Conservation (phyloP, 2,329 filamentous ascomycete genomes). For the Talaromyces sp. region DNA sequence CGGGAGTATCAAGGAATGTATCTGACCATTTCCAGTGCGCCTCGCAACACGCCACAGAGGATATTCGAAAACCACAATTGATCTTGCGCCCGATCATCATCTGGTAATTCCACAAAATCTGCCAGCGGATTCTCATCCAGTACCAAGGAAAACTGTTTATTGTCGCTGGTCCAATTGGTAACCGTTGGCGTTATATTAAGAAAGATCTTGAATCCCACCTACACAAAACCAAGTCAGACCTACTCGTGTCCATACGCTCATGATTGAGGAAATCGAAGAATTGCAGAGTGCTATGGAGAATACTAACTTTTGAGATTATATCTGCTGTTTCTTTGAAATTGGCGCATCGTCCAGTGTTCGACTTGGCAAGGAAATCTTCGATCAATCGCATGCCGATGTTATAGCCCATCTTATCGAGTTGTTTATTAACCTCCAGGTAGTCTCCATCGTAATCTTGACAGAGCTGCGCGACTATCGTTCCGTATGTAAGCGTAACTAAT, state of each 20-base stretch:
- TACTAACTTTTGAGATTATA: constrained; percentile 77
- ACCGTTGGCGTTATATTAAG: constrained; percentile 91
- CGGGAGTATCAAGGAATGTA: background rate
- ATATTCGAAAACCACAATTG: constrained; percentile 99
- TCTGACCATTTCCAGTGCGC: constrained; percentile 87
- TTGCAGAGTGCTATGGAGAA: background rate
- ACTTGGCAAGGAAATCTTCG: constrained; percentile 96
- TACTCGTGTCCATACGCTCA: background rate
- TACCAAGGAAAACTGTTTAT: constrained; percentile 90
- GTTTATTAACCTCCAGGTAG: constrained; percentile 93
- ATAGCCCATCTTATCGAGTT: constrained; percentile 98
- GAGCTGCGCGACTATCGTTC: constrained; percentile 91
- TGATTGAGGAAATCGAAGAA: background rate
- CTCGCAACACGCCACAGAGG: constrained; percentile 83
- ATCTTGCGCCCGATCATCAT: constrained; percentile 91
- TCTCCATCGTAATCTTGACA: constrained; percentile 95
- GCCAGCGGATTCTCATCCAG: constrained; percentile 97
- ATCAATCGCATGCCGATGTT: constrained; percentile 95
- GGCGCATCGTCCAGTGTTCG: constrained; percentile 77
- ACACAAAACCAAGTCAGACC: constrained; percentile 15
- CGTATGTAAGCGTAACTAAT: constrained; percentile 93
- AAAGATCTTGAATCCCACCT: constrained; percentile 99
- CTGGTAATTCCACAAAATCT: constrained; percentile 94
- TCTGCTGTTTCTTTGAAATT: constrained; percentile 96
- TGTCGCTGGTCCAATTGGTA: constrained; percentile 93